These are phyloP conservation scores for Omphalotus guepiniiformis DNA, from an alignment of 768 basidiomycete genomes.

Conservation along the genomic window DNA sequence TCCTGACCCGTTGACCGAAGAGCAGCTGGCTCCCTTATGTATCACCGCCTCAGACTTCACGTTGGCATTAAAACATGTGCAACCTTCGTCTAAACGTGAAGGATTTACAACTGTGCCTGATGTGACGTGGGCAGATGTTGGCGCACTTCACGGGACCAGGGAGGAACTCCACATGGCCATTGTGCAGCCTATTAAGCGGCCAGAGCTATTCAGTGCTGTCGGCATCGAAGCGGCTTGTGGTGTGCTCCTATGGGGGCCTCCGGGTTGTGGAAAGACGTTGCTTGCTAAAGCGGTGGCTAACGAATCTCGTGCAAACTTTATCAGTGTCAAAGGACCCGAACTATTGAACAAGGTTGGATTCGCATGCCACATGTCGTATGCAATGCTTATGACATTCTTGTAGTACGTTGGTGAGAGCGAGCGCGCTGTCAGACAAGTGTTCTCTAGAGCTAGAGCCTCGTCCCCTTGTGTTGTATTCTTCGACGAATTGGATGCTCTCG, in stretches of 20 bases:
- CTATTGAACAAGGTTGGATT: constrained; percentile 84
- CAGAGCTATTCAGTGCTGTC: constrained; percentile 82
- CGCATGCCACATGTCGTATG: not conserved
- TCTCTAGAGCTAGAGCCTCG: constrained; percentile 89
- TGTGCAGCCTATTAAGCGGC: constrained; percentile 88
- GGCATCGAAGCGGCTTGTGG: constrained; percentile 92
- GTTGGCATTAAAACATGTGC: constrained; percentile 79
- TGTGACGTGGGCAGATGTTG: constrained; percentile 92
- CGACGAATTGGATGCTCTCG: constrained; percentile 90
- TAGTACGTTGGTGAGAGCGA: constrained; percentile 99
- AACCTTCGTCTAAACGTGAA: constrained; percentile 96
- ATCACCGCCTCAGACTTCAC: constrained; percentile 81
- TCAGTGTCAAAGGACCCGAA: constrained; percentile 97
- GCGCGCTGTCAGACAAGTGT: constrained; percentile 90
- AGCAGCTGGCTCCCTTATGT: constrained; percentile 76
- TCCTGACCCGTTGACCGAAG: constrained; percentile 70
- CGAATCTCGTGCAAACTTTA: constrained; percentile 93
- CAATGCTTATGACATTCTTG: not conserved
- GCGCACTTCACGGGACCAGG: constrained; percentile 80
- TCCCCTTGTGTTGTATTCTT: constrained; percentile 95
- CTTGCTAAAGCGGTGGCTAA: constrained; percentile 99
- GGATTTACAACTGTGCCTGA: constrained; percentile 97
- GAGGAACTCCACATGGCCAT: constrained; percentile 97
- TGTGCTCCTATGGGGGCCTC: constrained; percentile 97
- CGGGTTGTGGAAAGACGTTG: constrained; percentile 96